Conservation (phyloP, 2,329 filamentous ascomycete genomes). For the Davidsoniella neocaledoniae region DNA sequence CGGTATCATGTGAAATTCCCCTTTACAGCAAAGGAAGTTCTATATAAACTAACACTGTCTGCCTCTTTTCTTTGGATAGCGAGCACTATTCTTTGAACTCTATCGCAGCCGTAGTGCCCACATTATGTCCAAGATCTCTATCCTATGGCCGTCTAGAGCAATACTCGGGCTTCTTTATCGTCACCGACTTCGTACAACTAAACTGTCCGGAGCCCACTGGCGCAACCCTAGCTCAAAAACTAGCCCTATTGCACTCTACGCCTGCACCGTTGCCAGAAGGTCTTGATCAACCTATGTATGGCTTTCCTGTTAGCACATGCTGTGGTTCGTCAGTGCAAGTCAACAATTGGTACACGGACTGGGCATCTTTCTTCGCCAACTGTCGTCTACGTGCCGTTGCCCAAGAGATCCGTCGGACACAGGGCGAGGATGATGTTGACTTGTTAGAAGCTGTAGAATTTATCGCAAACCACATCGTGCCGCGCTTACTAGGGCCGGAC, state of each 20-base stretch:
- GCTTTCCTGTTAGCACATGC: slow-evolving; percentile 71
- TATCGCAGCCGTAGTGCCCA: slow-evolving; percentile 53
- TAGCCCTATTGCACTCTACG: slow-evolving; percentile 63
- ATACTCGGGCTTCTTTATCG: slow-evolving; percentile 41
- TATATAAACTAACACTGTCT: too few relatives aligned
- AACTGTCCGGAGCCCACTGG: slow-evolving; percentile 28
- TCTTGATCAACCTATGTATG: slow-evolving; percentile 45
- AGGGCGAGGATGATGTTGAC: slow-evolving; percentile 19
- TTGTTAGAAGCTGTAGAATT: slow-evolving; percentile 44
- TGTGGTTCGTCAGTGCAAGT: slow-evolving; percentile 74
- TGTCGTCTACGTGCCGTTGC: slow-evolving; percentile 50
- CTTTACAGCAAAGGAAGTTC: too few relatives aligned
- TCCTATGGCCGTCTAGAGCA: slow-evolving; percentile 47
- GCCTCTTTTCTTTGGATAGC: slow-evolving; percentile 22
- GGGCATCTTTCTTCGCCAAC: slow-evolving; percentile 76
- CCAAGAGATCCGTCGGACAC: slow-evolving; percentile 2
- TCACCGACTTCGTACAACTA: slow-evolving; percentile 68
- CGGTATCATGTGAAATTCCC: too few relatives aligned
- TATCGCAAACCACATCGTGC: slow-evolving; percentile 50
- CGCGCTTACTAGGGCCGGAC: slow-evolving; percentile 52
- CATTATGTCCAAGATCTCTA: slow-evolving; percentile 58
- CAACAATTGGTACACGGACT: slow-evolving; percentile 55
- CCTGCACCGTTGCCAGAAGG: slow-evolving; percentile 49
- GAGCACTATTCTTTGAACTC: slow-evolving; percentile 75
- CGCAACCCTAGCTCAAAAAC: slow-evolving; percentile 51